Evolutionary conservation across 2,329 filamentous ascomycete genomes (phyloP), one percentile per base, ranked within the genome.

Genomic region (Aspergillus sp.): DNA sequence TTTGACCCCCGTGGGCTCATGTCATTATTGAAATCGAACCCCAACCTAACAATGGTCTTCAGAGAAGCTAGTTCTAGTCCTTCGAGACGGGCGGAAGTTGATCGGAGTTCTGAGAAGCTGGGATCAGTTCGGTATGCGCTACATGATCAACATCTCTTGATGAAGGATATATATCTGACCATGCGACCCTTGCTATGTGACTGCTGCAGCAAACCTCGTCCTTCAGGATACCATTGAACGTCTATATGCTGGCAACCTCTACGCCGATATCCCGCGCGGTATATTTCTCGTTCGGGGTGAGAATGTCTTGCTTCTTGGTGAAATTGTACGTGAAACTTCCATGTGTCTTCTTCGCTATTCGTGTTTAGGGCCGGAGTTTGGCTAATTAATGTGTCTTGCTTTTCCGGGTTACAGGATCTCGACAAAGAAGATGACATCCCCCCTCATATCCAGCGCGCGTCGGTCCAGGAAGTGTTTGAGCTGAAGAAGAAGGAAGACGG

Each of bases 31-130:
- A 13, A 36, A 13, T 13, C 5, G 11, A 11, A 11, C 5, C 11
- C 5, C 32, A 15, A 36, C 11, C 32, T 36, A 11, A 36, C 39
- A 17, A n/a, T 42, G 15, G 39, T 42, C 6, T 36, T 10, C 76
- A 98, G 95, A 99, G 82, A 99, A 99, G 81, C 87, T 99, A 61
- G 88, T 97, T 79, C 85, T 98, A 59, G 88, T 93, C 50, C 84
- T 99, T 58, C 90, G 95, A 68, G 95, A 99, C 74, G 95, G 96
- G 63, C 87, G 94, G 70, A 98, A 98, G 80, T 83, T 98, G 67
- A 90, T 96, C 68, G 95, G 95, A 30, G 91, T 98, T 50, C 80
- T 99, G 68, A 85, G 95, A 71, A 96, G 91, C 69, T 99, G 95
- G 92, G 95, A 99, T 78, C 95, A 99, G 78, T 98, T 96, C 73